Conservation (phyloP, 352 stramenopile species). For the Globisporangium uncinulatum region DNA sequence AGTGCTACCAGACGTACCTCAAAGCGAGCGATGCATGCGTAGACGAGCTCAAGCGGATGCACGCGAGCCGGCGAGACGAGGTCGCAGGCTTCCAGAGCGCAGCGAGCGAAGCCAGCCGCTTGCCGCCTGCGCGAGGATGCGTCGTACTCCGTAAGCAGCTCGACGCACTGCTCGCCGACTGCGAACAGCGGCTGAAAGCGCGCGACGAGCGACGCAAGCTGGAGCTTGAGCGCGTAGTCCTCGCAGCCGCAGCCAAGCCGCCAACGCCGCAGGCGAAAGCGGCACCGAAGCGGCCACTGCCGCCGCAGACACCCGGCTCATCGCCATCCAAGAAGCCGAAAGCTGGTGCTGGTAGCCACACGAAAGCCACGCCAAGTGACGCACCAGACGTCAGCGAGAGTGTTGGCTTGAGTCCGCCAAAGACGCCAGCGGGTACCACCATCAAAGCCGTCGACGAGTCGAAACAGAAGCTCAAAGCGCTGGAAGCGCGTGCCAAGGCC, state of each 20-base stretch:
- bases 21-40: conserved; percentile 40
- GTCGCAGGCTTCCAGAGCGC: conserved; percentile 27
- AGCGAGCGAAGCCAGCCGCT: conserved; percentile 31
- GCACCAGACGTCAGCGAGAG: background rate
- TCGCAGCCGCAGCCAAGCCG: conserved; percentile 5
- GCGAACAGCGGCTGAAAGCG: conserved; percentile 25
- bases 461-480: conserved; percentile 69
- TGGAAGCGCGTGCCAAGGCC: conserved; percentile 60
- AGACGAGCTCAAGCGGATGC: conserved; percentile 29
- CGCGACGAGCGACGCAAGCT: conserved; percentile 26
- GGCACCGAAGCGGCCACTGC: background rate
- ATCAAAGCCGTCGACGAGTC: conserved; percentile 44
- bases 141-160: conserved; percentile 60
- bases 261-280: background rate
- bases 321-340: conserved; percentile 1
- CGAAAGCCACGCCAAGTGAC: conserved; percentile 10
- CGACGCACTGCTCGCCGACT: conserved; percentile 39
- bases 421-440: background rate
- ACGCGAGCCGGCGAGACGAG: conserved; percentile 26
- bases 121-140: conserved; percentile 52
- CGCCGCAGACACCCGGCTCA: background rate
- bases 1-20: conserved; percentile 65
- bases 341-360: conserved; percentile 4
- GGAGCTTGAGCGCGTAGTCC: conserved; percentile 7
- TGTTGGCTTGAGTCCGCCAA: conserved; percentile 7